phyloP scores from a whole-genome alignment of 108 stramenopile genomes.

The Fragilaria crotonensis region DNA sequence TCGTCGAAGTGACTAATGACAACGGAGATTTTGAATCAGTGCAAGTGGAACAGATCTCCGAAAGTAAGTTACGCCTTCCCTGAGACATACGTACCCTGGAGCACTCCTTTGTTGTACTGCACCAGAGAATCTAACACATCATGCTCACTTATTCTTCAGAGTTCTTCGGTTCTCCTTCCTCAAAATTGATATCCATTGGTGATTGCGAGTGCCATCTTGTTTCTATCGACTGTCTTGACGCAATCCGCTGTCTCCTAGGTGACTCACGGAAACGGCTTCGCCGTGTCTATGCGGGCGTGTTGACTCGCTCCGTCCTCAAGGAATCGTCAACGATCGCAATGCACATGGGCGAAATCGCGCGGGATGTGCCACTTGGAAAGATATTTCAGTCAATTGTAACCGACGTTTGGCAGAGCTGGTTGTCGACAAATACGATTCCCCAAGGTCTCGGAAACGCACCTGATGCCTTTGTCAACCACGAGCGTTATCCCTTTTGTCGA shows the following conservation, averaged over 20 bases:
- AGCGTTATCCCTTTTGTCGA: conserved; percentile 8
- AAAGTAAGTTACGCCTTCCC: too few species aligned
- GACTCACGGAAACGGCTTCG: neutral
- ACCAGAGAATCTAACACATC: too few species aligned
- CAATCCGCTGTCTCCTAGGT: neutral
- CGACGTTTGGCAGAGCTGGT: conserved; percentile 9
- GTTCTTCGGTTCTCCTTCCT: neutral
- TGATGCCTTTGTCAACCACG: conserved; percentile 5
- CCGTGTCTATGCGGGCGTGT: neutral
- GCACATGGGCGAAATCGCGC: too few species aligned
- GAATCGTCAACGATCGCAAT: neutral
- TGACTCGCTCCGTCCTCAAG: conserved; percentile 9
- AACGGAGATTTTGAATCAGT: too few species aligned
- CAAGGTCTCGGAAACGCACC: neutral
- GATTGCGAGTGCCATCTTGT: neutral
- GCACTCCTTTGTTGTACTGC: too few species aligned
- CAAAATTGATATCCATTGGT: neutral
- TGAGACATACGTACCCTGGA: too few species aligned
- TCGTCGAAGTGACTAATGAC: too few species aligned
- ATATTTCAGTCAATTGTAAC: conserved; percentile 6
- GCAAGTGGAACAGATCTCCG: too few species aligned
- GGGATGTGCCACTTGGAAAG: conserved; percentile 12
- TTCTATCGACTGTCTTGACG: conserved; percentile 1
- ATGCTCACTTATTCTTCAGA: too few species aligned
- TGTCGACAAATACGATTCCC: conserved; percentile 1